Percentiles rank a stretch among this genome's conserved stretches.
Evolutionary conservation across 2,329 filamentous ascomycete species (phyloP).

Genomic region (Drechmeria coniospora): DNA sequence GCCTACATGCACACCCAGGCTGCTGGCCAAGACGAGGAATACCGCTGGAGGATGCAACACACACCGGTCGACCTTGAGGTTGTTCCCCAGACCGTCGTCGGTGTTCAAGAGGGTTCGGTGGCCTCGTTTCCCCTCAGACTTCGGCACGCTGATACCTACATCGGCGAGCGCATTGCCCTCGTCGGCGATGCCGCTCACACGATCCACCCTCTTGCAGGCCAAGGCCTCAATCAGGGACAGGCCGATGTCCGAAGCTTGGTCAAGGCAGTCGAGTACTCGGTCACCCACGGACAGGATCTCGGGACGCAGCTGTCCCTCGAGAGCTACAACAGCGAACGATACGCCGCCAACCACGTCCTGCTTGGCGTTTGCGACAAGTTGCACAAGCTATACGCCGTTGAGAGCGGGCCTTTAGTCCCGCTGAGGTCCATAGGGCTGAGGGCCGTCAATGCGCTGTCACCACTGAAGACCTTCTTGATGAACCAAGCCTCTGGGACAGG

Average conservation of each 20-base stretch:
- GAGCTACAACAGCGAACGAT: constrained; percentile 65
- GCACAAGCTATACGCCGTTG: constrained; percentile 79
- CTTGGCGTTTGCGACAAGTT: constrained; percentile 76
- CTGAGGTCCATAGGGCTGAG: constrained; percentile 62
- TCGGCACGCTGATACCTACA: constrained; percentile 88
- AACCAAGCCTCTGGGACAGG: constrained; percentile 45
- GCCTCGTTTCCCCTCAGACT: constrained; percentile 86
- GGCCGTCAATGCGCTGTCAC: constrained; percentile 57
- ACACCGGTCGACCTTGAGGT: constrained; percentile 37
- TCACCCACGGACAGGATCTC: constrained; percentile 74
- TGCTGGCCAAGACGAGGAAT: constrained; percentile 52
- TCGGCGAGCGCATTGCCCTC: constrained; percentile 75
- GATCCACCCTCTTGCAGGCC: constrained; percentile 84
- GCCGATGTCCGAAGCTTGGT: constrained; percentile 73
- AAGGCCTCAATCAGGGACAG: constrained; percentile 87
- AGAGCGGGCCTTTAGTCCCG: constrained; percentile 64
- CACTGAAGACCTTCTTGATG: constrained; percentile 80
- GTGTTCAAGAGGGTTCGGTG: constrained; percentile 62
- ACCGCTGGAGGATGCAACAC: constrained; percentile 69
- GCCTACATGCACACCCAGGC: constrained; percentile 60
- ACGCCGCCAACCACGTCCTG: constrained; percentile 65
- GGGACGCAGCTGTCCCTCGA: constrained; percentile 67
- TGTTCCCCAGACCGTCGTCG: constrained; percentile 50
- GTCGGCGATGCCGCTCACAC: constrained; percentile 93
- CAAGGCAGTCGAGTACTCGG: constrained; percentile 58